Conservation (phyloP, 306 rosid species). For the Vigna nakashimae region DNA sequence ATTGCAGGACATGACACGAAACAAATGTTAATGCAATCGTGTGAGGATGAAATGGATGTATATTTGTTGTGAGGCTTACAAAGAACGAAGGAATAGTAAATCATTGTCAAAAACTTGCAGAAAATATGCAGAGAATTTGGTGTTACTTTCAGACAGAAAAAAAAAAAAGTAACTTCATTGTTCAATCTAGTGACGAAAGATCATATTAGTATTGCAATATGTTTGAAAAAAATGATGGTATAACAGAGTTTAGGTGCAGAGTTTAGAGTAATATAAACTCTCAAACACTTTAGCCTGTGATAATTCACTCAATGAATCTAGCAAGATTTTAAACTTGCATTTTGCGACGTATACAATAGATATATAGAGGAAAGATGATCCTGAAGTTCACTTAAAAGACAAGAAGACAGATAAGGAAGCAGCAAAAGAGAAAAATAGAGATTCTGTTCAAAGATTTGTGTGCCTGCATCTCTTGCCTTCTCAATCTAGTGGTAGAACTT, state of each 20-base stretch:
- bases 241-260: neutral
- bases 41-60: neutral
- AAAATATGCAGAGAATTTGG: neutral
- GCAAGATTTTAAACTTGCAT: conserved; percentile 16
- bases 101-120: neutral
- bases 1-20: neutral
- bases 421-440: conserved; percentile 83
- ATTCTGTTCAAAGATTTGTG: conserved; percentile 82
- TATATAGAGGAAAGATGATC: conserved; percentile 35
- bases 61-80: neutral
- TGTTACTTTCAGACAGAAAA: neutral
- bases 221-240: neutral
- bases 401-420: conserved; percentile 77
- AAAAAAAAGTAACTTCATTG: neutral
- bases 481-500: conserved; percentile 63
- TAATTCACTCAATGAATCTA: conserved; percentile 20
- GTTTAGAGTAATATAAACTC: neutral
- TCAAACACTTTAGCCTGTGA: neutral
- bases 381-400: conserved; percentile 59
- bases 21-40: neutral
- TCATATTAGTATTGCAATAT: neutral
- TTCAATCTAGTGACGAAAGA: neutral
- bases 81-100: neutral
- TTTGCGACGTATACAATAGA: conserved; percentile 49
- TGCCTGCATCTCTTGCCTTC: conserved; percentile 88